Base-by-base conservation (phyloP, 1,139 yeast species). In the Saccharomyces hybrid region DNA sequence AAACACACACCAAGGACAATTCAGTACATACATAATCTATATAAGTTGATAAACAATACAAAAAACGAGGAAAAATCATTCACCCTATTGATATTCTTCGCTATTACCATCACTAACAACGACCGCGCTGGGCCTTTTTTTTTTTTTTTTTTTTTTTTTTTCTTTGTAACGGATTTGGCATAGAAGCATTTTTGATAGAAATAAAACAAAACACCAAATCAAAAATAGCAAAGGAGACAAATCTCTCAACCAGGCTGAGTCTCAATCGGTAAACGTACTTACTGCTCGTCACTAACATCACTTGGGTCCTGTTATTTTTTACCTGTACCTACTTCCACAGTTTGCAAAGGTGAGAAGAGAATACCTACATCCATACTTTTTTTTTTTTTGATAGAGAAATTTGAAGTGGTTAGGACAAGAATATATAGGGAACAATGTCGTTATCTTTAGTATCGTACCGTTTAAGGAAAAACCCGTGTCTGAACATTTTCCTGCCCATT, bases 381-480 rank as follows among this genome's bases (percentile, higher is more conserved):
- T 38, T 20, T 38, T 16, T 38, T 55, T 28, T 50, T 52, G 20
- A 9, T 11, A 46, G 14, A 46, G 11, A 11, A 23, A 1, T 32
- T 13, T 27, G 0, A 48, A 28, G 14, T 28, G 14, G n/a, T 13
- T 7, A 41, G 49, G 42, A 46, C 52, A 52, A 48, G 49, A 58
- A 38, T 20, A 20, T 20, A 38, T 38, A 38, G 25, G n/a, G 25
- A 38, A 16, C 25, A 2, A 38, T 38, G 44, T 38, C 44, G 13
- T 5, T 38, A 9, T 38, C 44, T 47, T 52, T 63, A 41, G 41
- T 63, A 46, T 60, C 59, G 23, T 65, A 64, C 54, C 66, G 65
- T 48, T 50, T 67, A 52, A 61, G 61, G 56, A 65, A 63, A 53
- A 61, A 61, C 47, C 68, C 68, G 13, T 32, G 64, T 50, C 50